Evolutionary conservation across 441 rosid genomes (phyloP).

Genomic region (Codiaeum variegatum): DNA sequence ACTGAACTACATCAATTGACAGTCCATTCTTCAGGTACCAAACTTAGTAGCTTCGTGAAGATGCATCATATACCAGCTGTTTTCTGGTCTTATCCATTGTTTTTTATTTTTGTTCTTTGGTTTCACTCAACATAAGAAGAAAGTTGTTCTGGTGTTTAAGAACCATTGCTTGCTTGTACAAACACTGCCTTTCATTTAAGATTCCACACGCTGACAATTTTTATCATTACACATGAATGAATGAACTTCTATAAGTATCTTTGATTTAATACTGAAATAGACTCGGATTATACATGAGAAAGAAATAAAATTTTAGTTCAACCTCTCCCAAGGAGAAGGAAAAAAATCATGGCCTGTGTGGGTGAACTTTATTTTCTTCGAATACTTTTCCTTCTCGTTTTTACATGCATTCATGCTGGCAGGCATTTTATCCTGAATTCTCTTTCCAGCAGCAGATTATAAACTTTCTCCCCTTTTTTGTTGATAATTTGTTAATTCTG

Average conservation of each 20-base stretch:
- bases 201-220: not conserved
- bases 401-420: not conserved
- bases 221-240: not conserved
- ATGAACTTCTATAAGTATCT: not conserved
- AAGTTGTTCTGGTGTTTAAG: not conserved
- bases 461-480: not conserved
- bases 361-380: not conserved
- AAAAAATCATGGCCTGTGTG: not conserved
- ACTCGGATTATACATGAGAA: not conserved
- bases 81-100: slow-evolving; percentile 1
- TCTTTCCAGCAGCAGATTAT: not conserved
- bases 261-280: not conserved
- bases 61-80: not conserved
- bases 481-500: slow-evolving; percentile 16
- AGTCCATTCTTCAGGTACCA: slow-evolving; percentile 80
- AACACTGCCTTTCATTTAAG: not conserved
- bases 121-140: not conserved
- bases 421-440: not conserved
- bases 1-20: slow-evolving; percentile 66
- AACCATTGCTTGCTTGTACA: not conserved
- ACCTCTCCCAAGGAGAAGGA: not conserved
- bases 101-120: not conserved
- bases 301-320: not conserved
- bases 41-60: slow-evolving; percentile 1
- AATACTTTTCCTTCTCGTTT: not conserved